These are phyloP conservation scores for Aegilops bicornis DNA, from an alignment of 176 grass and related monocot species.

Conservation along the genomic window DNA sequence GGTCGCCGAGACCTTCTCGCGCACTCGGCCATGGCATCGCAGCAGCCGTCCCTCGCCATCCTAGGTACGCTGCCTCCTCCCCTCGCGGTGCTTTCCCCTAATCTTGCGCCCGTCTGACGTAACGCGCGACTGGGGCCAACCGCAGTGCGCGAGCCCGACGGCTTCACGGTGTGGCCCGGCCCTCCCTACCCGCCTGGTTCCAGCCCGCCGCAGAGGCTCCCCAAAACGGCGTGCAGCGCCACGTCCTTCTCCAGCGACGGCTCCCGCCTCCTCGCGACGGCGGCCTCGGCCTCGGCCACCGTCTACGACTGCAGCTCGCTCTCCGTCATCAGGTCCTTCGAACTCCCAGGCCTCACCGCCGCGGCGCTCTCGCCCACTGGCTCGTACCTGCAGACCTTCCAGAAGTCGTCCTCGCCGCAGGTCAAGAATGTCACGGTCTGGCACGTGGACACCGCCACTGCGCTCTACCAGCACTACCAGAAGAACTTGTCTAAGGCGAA, in stretches of 20 bases:
- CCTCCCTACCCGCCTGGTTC: slow-evolving; percentile 62
- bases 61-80: slow-evolving; percentile 38
- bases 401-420: slow-evolving; percentile 72
- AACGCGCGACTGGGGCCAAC: slow-evolving; percentile 1
- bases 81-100: background rate
- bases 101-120: slow-evolving; percentile 22
- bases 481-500: slow-evolving; percentile 86
- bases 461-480: slow-evolving; percentile 72
- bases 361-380: slow-evolving; percentile 70
- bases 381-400: slow-evolving; percentile 85
- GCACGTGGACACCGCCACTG: slow-evolving; percentile 52
- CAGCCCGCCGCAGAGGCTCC: slow-evolving; percentile 52
- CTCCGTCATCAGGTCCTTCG: slow-evolving; percentile 61
- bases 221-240: slow-evolving; percentile 52
- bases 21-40: slow-evolving; percentile 30
- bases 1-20: background rate
- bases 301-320: slow-evolving; percentile 62
- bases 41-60: slow-evolving; percentile 44
- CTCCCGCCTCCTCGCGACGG: slow-evolving; percentile 64
- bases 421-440: slow-evolving; percentile 89
- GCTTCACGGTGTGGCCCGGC: slow-evolving; percentile 81
- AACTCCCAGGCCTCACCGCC: slow-evolving; percentile 69
- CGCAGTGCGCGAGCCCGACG: slow-evolving; percentile 79
- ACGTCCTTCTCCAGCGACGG: slow-evolving; percentile 67
- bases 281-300: slow-evolving; percentile 47